Percentiles rank a stretch among this genome's conserved stretches.
These are phyloP conservation scores for Neonectria neomacrospora DNA, from an alignment of 2,329 filamentous ascomycete species.

Conservation along the genomic window DNA sequence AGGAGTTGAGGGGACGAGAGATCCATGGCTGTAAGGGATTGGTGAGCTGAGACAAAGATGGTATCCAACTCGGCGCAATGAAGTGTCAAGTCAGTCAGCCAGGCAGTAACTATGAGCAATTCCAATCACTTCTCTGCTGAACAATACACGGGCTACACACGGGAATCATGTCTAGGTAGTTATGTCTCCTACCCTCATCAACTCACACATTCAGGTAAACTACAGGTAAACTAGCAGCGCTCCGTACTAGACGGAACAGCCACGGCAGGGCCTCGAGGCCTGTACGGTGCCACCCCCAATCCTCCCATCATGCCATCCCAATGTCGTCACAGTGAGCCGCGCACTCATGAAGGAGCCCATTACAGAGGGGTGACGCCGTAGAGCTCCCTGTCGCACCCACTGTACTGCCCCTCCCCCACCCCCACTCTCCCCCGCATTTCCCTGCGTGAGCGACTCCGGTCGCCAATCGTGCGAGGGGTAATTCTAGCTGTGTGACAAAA, in stretches of 20 bases:
- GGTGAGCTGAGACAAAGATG: not conserved
- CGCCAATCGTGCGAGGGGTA: conserved; percentile 13
- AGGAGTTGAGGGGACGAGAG: not conserved
- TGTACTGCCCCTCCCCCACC: conserved; percentile 29
- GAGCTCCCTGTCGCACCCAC: not conserved
- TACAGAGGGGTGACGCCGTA: not conserved
- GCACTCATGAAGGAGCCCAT: not conserved
- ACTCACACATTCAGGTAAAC: not conserved
- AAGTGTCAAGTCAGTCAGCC: no score
- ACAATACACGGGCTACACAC: not conserved
- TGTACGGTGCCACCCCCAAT: conserved; percentile 13
- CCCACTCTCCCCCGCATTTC: conserved; percentile 19
- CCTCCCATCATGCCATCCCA: not conserved
- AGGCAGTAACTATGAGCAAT: not conserved
- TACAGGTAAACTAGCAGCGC: no score
- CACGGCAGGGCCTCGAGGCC: not conserved
- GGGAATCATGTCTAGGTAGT: not conserved
- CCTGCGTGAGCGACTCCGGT: not conserved
- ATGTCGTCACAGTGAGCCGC: not conserved
- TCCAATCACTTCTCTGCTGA: no score
- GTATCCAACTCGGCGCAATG: not conserved
- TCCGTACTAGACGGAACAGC: not conserved
- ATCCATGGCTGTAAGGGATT: not conserved
- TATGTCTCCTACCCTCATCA: no score
- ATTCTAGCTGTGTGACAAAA: not conserved